Evolutionary conservation across 495 filamentous ascomycete genomes (phyloP).

Genomic region (Penicillium mononematosum): DNA sequence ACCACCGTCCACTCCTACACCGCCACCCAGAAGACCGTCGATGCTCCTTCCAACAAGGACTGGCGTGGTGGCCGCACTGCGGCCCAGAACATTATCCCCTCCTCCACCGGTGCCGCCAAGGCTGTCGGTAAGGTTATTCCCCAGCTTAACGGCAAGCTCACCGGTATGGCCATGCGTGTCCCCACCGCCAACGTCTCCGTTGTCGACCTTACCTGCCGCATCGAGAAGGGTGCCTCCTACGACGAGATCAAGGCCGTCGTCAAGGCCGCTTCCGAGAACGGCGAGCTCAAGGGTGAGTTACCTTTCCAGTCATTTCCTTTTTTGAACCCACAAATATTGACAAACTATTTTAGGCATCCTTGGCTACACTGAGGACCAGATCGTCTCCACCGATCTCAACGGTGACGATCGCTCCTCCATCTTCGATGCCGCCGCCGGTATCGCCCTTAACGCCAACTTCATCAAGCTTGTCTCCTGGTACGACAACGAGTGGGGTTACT

Average conservation of each 20-base stretch:
- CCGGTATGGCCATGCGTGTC: constrained; percentile 98
- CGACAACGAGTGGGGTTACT: constrained; percentile 97
- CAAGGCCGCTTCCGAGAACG: constrained; percentile 78
- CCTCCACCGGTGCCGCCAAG: constrained; percentile 99
- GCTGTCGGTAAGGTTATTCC: constrained; percentile 99
- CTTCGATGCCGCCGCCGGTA: constrained; percentile 99
- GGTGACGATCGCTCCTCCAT: constrained; percentile 91
- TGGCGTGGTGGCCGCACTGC: constrained; percentile 98
- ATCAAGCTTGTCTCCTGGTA: constrained; percentile 99
- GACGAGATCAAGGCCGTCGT: constrained; percentile 90
- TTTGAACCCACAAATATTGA: not conserved
- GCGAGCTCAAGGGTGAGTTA: constrained; percentile 65
- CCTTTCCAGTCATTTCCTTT: not conserved
- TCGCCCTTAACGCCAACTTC: constrained; percentile 96
- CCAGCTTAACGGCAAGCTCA: constrained; percentile 96
- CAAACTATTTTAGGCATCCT: constrained; percentile 56
- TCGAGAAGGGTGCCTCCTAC: constrained; percentile 87
- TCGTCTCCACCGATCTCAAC: constrained; percentile 91
- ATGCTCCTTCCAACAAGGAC: constrained; percentile 96
- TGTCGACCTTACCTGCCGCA: constrained; percentile 91
- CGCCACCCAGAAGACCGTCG: constrained; percentile 99
- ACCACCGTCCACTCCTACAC: constrained; percentile 99
- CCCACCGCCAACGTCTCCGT: constrained; percentile 98
- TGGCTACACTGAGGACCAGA: constrained; percentile 93
- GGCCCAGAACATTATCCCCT: constrained; percentile 99